Conservation (phyloP, 139 green algal genomes). For the Chlorella sp. region DNA sequence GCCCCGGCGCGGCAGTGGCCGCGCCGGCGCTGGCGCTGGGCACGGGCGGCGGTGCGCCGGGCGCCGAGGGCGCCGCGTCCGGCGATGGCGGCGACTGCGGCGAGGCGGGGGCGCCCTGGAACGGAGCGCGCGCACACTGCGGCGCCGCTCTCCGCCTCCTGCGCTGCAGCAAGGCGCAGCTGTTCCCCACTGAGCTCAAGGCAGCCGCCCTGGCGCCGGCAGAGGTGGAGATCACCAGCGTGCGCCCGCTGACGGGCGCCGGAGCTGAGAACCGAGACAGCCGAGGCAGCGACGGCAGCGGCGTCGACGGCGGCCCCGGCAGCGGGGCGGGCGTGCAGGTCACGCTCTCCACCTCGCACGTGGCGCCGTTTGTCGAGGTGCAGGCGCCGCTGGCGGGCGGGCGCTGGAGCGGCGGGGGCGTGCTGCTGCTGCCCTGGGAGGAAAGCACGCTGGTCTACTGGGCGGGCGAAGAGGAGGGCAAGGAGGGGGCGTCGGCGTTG, state of each 20-base stretch:
- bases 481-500: too few species aligned
- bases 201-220: slow-evolving; percentile 6
- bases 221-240: not conserved
- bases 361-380: slow-evolving; percentile 31
- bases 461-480: not conserved
- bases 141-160: not conserved
- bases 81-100: not conserved
- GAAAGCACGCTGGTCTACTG: slow-evolving; percentile 30
- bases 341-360: slow-evolving; percentile 1
- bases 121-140: not conserved
- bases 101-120: not conserved
- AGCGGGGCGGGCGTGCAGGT: slow-evolving; percentile 1
- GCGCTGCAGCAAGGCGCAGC: slow-evolving; percentile 10
- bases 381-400: slow-evolving; percentile 25
- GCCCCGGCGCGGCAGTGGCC: not conserved
- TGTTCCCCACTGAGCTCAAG: slow-evolving; percentile 29
- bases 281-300: not conserved
- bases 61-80: not conserved
- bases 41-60: not conserved
- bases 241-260: not conserved
- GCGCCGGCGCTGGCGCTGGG: not conserved
- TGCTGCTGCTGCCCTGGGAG: slow-evolving; percentile 52
- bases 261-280: not conserved
- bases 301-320: not conserved
- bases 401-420: slow-evolving; percentile 46